A percentile compares a stretch with the other conserved stretches of the same genome.
These are phyloP conservation scores for Lactarius sp. DNA, from an alignment of 768 basidiomycete species.

Conservation along the genomic window DNA sequence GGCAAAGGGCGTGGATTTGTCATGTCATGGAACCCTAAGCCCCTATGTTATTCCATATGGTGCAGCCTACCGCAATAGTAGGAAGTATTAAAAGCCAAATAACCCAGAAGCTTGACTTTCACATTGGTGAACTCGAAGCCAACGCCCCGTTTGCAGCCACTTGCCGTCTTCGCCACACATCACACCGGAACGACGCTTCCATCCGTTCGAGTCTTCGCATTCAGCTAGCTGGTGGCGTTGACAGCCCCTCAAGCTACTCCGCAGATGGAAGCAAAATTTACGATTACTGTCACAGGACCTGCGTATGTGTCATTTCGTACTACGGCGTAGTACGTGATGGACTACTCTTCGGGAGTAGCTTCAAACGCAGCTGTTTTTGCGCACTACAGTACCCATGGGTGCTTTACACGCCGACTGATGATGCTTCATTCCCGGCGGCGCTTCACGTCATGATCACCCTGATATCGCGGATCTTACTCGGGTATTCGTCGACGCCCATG, in stretches of 20 bases:
- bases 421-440: slow-evolving; percentile 5
- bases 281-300: neutral
- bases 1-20: neutral
- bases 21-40: neutral
- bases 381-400: neutral
- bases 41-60: neutral
- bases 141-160: neutral
- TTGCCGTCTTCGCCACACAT: slow-evolving; percentile 2
- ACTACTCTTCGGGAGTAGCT: neutral
- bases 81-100: neutral
- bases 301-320: neutral
- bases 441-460: slow-evolving; percentile 1
- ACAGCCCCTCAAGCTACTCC: neutral
- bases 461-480: neutral
- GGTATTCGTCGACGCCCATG: neutral
- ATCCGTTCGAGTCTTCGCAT: neutral
- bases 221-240: neutral
- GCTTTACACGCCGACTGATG: neutral
- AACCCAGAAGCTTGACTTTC: neutral
- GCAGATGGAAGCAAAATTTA: neutral
- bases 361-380: neutral
- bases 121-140: neutral
- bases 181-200: neutral
- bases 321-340: neutral
- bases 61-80: neutral